phyloP scores from a whole-genome alignment of 2,329 filamentous ascomycete genomes.

The Paraphoma sp. region DNA sequence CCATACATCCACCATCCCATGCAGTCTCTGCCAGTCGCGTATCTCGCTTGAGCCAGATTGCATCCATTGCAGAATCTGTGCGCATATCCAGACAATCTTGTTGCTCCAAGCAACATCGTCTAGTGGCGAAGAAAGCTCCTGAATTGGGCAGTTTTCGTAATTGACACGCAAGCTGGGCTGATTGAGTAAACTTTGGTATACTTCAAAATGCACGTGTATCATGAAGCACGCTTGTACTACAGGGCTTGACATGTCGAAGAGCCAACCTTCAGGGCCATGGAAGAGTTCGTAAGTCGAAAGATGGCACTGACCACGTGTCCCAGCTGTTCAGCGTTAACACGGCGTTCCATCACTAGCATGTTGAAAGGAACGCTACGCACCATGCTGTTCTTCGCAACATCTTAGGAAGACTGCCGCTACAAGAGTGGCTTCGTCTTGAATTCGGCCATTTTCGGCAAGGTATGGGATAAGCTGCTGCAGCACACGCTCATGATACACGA shows the following conservation, averaged over 20 bases:
- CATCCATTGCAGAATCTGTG: constrained; percentile 22
- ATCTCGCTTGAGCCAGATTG: constrained; percentile 2
- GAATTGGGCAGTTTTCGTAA: constrained; percentile 14
- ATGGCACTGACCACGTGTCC: constrained; percentile 19
- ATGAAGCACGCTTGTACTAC: constrained; percentile 25
- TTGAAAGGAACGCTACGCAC: constrained; percentile 7
- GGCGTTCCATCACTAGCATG: neutral
- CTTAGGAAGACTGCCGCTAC: constrained; percentile 24
- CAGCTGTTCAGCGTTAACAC: constrained; percentile 12
- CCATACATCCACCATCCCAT: constrained; percentile 24
- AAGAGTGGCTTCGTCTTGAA: constrained; percentile 25
- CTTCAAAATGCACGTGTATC: constrained; percentile 23
- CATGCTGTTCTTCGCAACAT: constrained; percentile 23
- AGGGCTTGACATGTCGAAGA: constrained; percentile 15
- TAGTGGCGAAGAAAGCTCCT: constrained; percentile 3
- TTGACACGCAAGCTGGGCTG: constrained; percentile 16
- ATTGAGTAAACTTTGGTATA: constrained; percentile 19
- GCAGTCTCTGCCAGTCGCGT: constrained; percentile 16
- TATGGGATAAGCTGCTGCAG: constrained; percentile 22
- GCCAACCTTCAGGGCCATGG: constrained; percentile 16
- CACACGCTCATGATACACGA: constrained; percentile 22
- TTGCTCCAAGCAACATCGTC: constrained; percentile 24
- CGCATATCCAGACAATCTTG: constrained; percentile 24
- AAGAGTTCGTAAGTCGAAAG: constrained; percentile 25
- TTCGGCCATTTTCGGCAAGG: constrained; percentile 17